Conservation (phyloP, 2,329 filamentous ascomycete genomes). For the Cercospora zeae-maydis region DNA sequence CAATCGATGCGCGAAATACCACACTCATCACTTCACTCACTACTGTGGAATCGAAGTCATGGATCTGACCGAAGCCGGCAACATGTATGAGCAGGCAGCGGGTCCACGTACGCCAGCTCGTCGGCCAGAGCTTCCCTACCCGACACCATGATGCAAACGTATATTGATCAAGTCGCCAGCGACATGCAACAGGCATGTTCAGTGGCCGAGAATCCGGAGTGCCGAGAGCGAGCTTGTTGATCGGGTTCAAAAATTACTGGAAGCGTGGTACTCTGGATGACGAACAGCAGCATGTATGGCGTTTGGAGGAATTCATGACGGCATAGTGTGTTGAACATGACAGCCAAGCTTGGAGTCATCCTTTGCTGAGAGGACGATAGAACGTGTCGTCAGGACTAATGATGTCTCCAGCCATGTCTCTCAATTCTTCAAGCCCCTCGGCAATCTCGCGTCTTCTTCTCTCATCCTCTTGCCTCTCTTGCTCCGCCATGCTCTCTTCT, state of each 20-base stretch:
- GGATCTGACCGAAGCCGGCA: constrained; percentile 13
- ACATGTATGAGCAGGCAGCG: neutral
- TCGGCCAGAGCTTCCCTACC: neutral
- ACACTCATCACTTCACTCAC: constrained; percentile 14
- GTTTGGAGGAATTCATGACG: neutral
- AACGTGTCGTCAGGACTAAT: neutral
- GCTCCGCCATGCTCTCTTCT: constrained; percentile 45
- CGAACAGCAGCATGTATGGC: neutral
- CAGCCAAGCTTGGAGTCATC: neutral
- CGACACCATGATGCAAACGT: neutral
- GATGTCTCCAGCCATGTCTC: constrained; percentile 5
- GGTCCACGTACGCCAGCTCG: neutral
- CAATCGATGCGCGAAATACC: constrained; percentile 15
- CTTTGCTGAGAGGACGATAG: neutral
- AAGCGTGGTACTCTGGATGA: neutral
- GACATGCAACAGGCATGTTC: neutral
- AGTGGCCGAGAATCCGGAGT: neutral
- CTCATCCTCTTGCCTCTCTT: constrained; percentile 34
- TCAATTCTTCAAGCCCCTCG: constrained; percentile 2
- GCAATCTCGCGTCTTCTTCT: neutral
- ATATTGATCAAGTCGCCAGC: neutral
- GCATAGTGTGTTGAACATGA: neutral
- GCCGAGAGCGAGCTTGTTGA: neutral
- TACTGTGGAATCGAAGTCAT: constrained; percentile 16
- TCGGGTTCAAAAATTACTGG: neutral